Evolutionary conservation across 257 asterid genomes (phyloP).

Genomic region (Forsythia viridissima): DNA sequence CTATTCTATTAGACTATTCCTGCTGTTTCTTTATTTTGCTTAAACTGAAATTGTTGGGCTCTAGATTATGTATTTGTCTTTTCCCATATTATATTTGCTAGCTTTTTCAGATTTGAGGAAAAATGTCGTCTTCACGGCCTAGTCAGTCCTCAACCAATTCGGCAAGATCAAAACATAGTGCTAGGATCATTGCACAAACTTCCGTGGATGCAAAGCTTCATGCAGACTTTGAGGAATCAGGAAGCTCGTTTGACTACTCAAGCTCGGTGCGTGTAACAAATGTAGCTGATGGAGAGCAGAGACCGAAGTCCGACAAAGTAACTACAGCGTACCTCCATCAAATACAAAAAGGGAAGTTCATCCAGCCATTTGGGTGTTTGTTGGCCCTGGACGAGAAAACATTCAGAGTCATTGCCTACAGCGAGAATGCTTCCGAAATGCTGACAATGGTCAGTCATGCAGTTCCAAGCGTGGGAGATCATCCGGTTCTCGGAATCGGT

Average conservation of each 20-base stretch:
- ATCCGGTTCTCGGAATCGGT: conserved; percentile 67
- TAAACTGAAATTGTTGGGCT: neutral
- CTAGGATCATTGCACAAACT: conserved; percentile 75
- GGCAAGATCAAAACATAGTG: conserved; percentile 69
- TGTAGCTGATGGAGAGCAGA: conserved; percentile 30
- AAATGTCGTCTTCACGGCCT: conserved; percentile 63
- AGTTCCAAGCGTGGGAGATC: conserved; percentile 86
- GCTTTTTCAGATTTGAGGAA: conserved; percentile 34
- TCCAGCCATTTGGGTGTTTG: conserved; percentile 86
- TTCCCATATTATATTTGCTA: neutral
- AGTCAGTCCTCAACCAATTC: conserved; percentile 66
- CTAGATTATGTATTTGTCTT: neutral
- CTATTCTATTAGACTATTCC: neutral
- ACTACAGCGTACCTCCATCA: conserved; percentile 84
- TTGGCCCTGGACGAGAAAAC: conserved; percentile 82
- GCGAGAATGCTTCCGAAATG: conserved; percentile 89
- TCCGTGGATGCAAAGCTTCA: conserved; percentile 81
- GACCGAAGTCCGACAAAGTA: conserved; percentile 57
- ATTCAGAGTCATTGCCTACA: conserved; percentile 72
- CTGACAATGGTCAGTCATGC: conserved; percentile 84
- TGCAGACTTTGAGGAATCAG: conserved; percentile 80
- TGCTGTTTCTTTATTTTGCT: neutral
- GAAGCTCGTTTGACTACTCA: conserved; percentile 82
- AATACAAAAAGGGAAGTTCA: conserved; percentile 73
- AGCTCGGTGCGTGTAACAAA: conserved; percentile 55